Evolutionary conservation across 306 rosid genomes (phyloP).

Genomic region (Casuarina cunninghamiana): DNA sequence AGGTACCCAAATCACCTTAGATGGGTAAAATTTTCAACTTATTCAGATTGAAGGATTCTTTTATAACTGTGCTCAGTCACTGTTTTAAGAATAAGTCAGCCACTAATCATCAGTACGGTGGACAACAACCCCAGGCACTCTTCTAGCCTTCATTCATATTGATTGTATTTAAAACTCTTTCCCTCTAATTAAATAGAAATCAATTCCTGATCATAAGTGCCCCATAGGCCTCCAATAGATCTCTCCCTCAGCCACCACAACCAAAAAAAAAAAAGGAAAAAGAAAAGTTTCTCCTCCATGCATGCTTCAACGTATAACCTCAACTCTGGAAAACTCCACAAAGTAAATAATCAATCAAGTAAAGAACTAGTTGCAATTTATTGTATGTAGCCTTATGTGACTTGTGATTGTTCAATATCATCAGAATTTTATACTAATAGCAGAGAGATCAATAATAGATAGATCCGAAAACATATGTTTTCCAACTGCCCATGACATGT

Average conservation of each 20-base stretch:
- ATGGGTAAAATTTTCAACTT: not conserved
- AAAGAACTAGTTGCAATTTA: not conserved
- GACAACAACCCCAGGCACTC: not conserved
- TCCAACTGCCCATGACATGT: too few relatives aligned
- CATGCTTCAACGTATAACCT: slow-evolving; percentile 17
- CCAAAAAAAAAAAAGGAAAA: not conserved
- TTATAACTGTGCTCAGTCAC: not conserved
- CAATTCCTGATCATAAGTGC: not conserved
- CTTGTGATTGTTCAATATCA: not conserved
- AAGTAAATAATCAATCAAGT: slow-evolving; percentile 2
- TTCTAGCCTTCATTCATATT: not conserved
- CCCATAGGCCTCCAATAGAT: not conserved
- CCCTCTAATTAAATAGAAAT: not conserved
- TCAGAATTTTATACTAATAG: not conserved
- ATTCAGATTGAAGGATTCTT: not conserved
- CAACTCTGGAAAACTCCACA: slow-evolving; percentile 21
- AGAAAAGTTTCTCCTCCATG: not conserved
- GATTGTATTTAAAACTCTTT: not conserved
- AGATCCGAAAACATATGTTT: not conserved
- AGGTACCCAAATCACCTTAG: not conserved
- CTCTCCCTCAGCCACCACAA: not conserved
- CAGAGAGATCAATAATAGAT: not conserved
- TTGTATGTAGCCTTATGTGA: not conserved
- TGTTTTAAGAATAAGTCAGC: not conserved
- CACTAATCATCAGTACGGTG: not conserved